A percentile compares a stretch with the other conserved stretches of the same genome.
Evolutionary conservation across 345 rosid genomes (phyloP).

Genomic region (Moricandia moricandioides): DNA sequence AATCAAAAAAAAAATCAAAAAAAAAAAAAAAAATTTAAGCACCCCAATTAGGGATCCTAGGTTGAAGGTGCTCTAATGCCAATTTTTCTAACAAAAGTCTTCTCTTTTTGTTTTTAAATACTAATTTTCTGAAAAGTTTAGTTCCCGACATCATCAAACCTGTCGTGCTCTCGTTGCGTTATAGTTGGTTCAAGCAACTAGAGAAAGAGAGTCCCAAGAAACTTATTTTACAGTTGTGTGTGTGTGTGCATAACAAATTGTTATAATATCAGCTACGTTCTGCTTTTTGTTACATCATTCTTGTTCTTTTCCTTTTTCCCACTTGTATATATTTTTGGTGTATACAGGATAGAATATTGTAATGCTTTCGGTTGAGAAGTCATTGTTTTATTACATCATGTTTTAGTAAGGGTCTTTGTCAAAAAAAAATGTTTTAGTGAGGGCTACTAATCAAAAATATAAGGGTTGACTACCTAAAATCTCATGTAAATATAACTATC

Average conservation of each 20-base stretch:
- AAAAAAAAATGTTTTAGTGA: no score
- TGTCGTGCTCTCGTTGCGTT: slow-evolving; percentile 35
- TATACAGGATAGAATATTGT: background rate
- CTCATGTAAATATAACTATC: no score
- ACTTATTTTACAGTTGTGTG: slow-evolving; percentile 31
- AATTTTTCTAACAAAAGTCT: slow-evolving; percentile 26
- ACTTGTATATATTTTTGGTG: slow-evolving; percentile 15
- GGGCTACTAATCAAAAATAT: no score
- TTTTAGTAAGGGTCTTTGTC: background rate
- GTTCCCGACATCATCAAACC: slow-evolving; percentile 34
- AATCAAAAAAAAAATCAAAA: no score
- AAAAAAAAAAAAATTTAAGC: no score
- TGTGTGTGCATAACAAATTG: background rate
- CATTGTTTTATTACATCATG: slow-evolving; percentile 4
- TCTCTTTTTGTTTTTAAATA: slow-evolving; percentile 21
- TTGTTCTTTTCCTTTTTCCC: background rate
- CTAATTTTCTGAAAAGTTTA: background rate
- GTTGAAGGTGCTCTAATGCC: no score
- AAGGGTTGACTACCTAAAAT: no score
- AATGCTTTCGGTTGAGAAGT: slow-evolving; percentile 15
- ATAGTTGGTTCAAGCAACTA: slow-evolving; percentile 20
- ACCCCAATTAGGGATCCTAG: no score
- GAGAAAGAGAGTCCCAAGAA: slow-evolving; percentile 25
- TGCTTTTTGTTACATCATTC: slow-evolving; percentile 20
- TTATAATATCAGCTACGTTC: background rate